Base-by-base conservation (phyloP, 306 rosid genomes). In the Quercus cerris region DNA sequence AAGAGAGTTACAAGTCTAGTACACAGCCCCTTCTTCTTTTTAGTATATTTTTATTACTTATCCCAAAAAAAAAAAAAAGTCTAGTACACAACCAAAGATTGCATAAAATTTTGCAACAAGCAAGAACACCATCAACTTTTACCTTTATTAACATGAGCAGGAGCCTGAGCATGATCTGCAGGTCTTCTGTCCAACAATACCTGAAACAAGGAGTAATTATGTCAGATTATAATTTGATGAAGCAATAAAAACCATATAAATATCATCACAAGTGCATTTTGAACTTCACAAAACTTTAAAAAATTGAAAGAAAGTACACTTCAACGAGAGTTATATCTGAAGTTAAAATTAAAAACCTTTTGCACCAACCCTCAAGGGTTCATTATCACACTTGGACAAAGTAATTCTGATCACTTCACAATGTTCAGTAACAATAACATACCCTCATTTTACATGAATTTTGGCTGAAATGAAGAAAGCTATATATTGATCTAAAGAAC, bases 131-230 rank as follows among this genome's bases (percentile, higher is more conserved):
- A n/a, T 23, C n/a, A 73, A 69, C 93, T 90, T 85, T 82, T 88
- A 85, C 67, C 81, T 31, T 71, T 85, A 75, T 59, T 82, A 75
- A 38, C 71, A 80, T 73, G 83, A 81, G 86, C 62, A 14, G 81
- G 35, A 75, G 83, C 81, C 27, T 84, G 89, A 75, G 83, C 81
- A 31, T 84, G 89, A 38, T 78, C 91, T n/a, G 86, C 67, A 54
- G 98, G 80, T 74, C 77, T 88, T 84, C 75, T 94, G 82, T 83
- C 92, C 82, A 87, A 35, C 84, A 91, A 77, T 56, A 93, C 85
- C 99, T 95, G 90, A 83, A 81, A 82, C 23, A 67, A 18, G 56
- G 3, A 14, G 15, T 28, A 68, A 49, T 46, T 56, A 56, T 25
- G 73, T 87, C 74, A 84, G 63, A 83, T 15, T 56, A 56, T 67